phyloP scores from a whole-genome alignment of 805 yeast species.

The Zygotorulaspora danielsina region DNA sequence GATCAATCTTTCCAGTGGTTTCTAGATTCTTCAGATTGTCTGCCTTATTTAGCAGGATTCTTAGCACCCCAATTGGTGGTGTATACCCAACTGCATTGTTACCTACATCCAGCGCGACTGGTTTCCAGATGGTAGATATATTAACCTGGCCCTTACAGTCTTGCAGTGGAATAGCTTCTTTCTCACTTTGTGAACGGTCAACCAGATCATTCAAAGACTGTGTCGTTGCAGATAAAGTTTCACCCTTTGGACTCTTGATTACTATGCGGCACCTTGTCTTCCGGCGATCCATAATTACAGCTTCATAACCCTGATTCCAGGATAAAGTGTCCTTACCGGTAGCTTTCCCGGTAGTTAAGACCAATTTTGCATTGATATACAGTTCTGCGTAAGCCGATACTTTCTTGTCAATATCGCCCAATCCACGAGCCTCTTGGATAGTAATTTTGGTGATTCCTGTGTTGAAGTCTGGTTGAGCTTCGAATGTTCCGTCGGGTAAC shows the following conservation, averaged over 20 bases:
- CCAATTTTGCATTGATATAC: constrained; percentile 55
- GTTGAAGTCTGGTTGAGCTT: constrained; percentile 86
- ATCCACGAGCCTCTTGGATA: constrained; percentile 42
- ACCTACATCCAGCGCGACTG: constrained; percentile 68
- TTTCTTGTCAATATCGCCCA: constrained; percentile 44
- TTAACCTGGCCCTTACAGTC: constrained; percentile 69
- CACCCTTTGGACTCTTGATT: constrained; percentile 57
- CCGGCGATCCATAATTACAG: constrained; percentile 67
- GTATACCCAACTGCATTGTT: constrained; percentile 75
- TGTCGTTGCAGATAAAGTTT: constrained; percentile 54
- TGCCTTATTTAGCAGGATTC: constrained; percentile 68
- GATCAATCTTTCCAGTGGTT: constrained; percentile 86
- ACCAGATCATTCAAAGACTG: constrained; percentile 61
- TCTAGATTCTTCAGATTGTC: constrained; percentile 78
- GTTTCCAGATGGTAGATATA: constrained; percentile 74
- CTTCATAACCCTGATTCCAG: constrained; percentile 61
- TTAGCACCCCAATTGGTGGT: constrained; percentile 91
- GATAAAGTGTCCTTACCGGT: constrained; percentile 57
- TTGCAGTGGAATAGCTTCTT: constrained; percentile 68
- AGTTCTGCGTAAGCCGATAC: constrained; percentile 68
- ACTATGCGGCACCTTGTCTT: constrained; percentile 64
- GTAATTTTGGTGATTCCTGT: constrained; percentile 74
- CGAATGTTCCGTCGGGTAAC: constrained; percentile 72
- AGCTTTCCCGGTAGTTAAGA: constrained; percentile 47
- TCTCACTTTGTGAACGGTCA: constrained; percentile 73